phyloP scores from a whole-genome alignment of 2,329 filamentous ascomycete species.

The Aureobasidium sp. region DNA sequence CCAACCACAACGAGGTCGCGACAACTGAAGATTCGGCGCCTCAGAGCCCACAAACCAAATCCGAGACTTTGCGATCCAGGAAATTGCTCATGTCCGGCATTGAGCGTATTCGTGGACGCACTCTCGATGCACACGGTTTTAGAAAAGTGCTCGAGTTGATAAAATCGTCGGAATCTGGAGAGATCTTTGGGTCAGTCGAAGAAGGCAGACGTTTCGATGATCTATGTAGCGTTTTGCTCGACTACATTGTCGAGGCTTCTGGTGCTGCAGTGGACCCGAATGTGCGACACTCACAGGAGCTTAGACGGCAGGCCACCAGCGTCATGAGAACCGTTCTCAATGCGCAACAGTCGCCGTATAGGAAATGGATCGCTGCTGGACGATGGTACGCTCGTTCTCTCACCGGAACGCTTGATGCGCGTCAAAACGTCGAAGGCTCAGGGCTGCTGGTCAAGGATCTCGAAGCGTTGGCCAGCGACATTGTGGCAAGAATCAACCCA shows the following conservation, averaged over 20 bases:
- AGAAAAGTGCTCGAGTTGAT: conserved; percentile 69
- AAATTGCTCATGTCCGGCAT: conserved; percentile 69
- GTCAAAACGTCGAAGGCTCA: conserved; percentile 59
- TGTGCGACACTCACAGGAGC: conserved; percentile 42
- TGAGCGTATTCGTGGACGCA: conserved; percentile 61
- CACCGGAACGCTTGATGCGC: conserved; percentile 58
- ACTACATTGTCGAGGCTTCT: conserved; percentile 54
- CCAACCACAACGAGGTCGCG: background rate
- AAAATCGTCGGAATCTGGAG: conserved; percentile 51
- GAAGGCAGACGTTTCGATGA: conserved; percentile 66
- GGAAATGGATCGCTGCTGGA: conserved; percentile 24
- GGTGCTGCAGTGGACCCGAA: conserved; percentile 25
- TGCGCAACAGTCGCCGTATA: conserved; percentile 56
- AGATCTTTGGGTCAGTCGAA: conserved; percentile 54
- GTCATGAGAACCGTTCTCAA: conserved; percentile 68
- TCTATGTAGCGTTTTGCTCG: conserved; percentile 60
- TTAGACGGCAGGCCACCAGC: conserved; percentile 65
- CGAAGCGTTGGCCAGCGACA: conserved; percentile 65
- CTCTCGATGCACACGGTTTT: conserved; percentile 75
- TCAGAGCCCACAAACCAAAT: conserved; percentile 28
- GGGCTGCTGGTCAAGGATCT: conserved; percentile 68
- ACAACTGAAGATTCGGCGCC: conserved; percentile 15
- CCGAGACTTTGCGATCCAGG: conserved; percentile 39
- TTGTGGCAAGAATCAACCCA: conserved; percentile 59
- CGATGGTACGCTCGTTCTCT: conserved; percentile 61